phyloP scores from a whole-genome alignment of 345 rosid genomes.

The Geranium brycei region DNA sequence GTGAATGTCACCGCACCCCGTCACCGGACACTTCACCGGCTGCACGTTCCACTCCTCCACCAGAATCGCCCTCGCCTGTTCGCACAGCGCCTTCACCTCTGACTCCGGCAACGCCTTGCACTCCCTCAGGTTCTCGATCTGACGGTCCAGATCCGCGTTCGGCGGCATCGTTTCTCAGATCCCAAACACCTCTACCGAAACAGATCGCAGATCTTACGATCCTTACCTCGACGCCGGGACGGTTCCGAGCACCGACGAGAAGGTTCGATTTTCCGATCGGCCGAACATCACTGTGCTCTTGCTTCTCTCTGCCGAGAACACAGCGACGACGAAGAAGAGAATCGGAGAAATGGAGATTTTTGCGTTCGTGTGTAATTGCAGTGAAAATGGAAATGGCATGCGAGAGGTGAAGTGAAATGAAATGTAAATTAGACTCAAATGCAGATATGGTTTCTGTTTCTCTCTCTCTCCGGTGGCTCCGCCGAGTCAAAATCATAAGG shows the following conservation, averaged over 20 bases:
- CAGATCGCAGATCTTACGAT: background rate
- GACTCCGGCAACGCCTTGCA: constrained; percentile 38
- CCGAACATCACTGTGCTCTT: background rate
- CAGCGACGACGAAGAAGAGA: background rate
- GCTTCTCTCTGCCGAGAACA: background rate
- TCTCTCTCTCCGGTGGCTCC: background rate
- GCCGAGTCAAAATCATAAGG: background rate
- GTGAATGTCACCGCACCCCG: constrained; percentile 97
- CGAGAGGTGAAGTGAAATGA: background rate
- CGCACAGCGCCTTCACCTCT: constrained; percentile 88
- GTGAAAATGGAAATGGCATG: background rate
- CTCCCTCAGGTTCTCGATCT: background rate
- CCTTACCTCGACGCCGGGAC: background rate
- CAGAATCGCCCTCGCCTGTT: constrained; percentile 85
- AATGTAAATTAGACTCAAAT: background rate
- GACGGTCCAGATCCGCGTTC: background rate
- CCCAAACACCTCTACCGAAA: background rate
- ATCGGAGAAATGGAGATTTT: background rate
- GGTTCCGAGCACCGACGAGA: background rate
- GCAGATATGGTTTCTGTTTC: background rate
- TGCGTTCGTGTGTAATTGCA: background rate
- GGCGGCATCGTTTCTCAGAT: background rate
- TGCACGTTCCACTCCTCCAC: constrained; percentile 99
- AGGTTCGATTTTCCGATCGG: background rate
- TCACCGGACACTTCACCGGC: constrained; percentile 98